Conservation (phyloP, 2,329 filamentous ascomycete genomes). For the Sclerotinia subarctica region DNA sequence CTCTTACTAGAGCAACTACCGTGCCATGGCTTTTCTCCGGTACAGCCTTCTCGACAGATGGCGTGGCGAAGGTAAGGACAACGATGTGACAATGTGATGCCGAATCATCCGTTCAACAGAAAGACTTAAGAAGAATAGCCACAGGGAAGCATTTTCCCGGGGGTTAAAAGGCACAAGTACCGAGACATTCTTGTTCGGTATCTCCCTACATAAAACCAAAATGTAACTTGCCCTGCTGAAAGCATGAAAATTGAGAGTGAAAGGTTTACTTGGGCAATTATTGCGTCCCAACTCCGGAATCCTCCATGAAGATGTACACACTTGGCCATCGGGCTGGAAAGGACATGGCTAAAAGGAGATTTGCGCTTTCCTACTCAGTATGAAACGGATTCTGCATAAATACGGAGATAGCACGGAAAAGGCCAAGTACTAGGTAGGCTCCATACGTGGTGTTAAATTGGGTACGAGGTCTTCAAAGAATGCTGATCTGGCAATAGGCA, state of each 20-base stretch:
- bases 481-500: constrained; percentile 6
- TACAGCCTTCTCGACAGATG: not conserved
- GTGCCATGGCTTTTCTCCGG: constrained; percentile 3
- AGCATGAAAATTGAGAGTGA: not conserved
- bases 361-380: not conserved
- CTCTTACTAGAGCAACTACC: not conserved
- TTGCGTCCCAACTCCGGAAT: not conserved
- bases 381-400: constrained; percentile 10
- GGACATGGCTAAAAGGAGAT: not conserved
- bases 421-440: not conserved
- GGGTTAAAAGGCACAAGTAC: not conserved
- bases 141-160: not conserved
- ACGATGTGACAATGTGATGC: not conserved
- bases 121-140: not conserved
- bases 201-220: not conserved
- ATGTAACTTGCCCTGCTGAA: not conserved
- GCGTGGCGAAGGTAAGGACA: not conserved
- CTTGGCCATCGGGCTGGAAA: not conserved
- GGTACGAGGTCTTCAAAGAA: not conserved
- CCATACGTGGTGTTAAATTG: not conserved
- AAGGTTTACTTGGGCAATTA: not conserved
- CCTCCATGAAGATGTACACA: not conserved
- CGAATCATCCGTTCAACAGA: not conserved
- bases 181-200: not conserved
- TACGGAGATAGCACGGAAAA: constrained; percentile 9